phyloP scores from a whole-genome alignment of 2,329 filamentous ascomycete species.

The Ceratocystis harringtonii region DNA sequence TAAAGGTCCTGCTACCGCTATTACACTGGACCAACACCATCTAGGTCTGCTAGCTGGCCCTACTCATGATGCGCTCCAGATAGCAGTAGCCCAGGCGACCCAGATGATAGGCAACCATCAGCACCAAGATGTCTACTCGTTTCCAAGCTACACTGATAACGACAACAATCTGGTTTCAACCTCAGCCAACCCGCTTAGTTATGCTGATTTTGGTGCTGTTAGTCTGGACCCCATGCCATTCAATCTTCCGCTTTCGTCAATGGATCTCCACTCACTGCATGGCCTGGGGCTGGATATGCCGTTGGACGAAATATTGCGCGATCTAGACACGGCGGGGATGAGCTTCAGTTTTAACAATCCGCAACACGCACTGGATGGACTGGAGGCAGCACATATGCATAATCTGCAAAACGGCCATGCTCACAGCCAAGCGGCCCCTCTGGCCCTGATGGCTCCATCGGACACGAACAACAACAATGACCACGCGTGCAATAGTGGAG shows the following conservation, averaged over 20 bases:
- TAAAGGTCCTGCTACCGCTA: not conserved
- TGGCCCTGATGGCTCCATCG: conserved; percentile 4
- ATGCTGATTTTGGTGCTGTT: not conserved
- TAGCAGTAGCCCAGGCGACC: not conserved
- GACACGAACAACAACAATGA: not conserved
- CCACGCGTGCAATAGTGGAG: not conserved
- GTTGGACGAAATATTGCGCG: not conserved
- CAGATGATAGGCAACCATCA: not conserved
- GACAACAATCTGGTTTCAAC: not conserved
- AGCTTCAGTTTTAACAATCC: not conserved
- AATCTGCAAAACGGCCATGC: not conserved
- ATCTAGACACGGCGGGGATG: not conserved
- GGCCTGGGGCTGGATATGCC: not conserved
- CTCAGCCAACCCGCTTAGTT: not conserved
- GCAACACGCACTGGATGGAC: not conserved
- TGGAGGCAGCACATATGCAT: not conserved
- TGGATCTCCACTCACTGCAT: not conserved
- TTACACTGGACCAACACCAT: not conserved
- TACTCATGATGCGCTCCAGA: not conserved
- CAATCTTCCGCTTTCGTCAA: not conserved
- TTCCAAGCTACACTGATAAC: not conserved
- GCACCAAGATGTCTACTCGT: not conserved
- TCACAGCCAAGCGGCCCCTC: not conserved
- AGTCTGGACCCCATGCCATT: not conserved
- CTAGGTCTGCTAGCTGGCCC: not conserved